Evolutionary conservation across 495 filamentous ascomycete genomes (phyloP).

Genomic region (Aspergillus steynii): DNA sequence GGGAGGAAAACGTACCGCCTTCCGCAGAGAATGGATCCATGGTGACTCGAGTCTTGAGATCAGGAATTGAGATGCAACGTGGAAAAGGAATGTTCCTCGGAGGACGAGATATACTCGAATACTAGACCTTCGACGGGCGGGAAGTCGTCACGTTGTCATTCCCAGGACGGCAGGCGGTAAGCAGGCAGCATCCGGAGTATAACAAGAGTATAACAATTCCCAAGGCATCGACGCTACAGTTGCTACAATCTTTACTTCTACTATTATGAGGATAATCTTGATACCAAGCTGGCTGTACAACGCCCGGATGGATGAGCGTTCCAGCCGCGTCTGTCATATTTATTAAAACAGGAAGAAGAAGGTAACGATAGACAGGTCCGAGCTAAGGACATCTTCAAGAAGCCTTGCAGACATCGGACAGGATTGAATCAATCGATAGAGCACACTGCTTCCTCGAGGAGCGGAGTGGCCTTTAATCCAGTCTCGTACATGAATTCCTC

Average conservation of each 20-base stretch:
- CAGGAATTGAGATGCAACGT: background rate
- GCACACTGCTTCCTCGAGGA: slow-evolving; percentile 1
- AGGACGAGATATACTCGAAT: background rate
- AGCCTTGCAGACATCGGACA: slow-evolving; percentile 1
- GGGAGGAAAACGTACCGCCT: slow-evolving; percentile 57
- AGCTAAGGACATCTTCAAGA: slow-evolving; percentile 11
- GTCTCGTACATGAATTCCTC: slow-evolving; percentile 15
- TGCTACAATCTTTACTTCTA: too few relatives aligned
- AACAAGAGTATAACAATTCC: too few relatives aligned
- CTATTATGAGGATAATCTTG: too few relatives aligned
- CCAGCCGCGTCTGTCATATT: slow-evolving; percentile 15
- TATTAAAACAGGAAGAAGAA: slow-evolving; percentile 19
- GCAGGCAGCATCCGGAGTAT: too few relatives aligned
- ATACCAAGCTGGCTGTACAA: background rate
- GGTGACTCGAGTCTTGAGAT: background rate
- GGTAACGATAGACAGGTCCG: slow-evolving; percentile 11
- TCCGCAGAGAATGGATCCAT: slow-evolving; percentile 97
- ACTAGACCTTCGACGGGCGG: slow-evolving; percentile 4
- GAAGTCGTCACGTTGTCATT: slow-evolving; percentile 31
- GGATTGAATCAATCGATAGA: slow-evolving; percentile 2
- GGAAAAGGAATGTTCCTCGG: background rate
- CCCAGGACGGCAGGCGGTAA: slow-evolving; percentile 14
- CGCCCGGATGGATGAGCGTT: slow-evolving; percentile 17
- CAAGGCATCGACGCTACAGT: too few relatives aligned
- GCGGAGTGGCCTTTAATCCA: slow-evolving; percentile 4